Base-by-base conservation (phyloP, 768 basidiomycete genomes). In the Pleurotus ostreatus region DNA sequence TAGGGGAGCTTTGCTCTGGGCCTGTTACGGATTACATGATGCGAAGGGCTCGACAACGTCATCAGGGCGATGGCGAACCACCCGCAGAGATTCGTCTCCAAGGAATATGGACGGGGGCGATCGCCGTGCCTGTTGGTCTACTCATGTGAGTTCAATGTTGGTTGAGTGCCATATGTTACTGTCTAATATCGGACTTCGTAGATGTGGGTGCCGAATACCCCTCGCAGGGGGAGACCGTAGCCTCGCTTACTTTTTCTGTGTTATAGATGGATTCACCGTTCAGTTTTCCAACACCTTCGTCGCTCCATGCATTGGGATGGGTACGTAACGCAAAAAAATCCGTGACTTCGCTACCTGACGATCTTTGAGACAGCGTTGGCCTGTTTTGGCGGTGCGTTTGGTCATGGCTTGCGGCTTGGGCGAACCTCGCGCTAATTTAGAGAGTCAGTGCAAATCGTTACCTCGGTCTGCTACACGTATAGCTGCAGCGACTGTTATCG, bases 401-500 rank as follows among this genome's bases (percentile, higher is more conserved):
- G 12, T 39, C 41, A 22, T 22, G 34, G 2, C n/a, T 7, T n/a
- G 4, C 13, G 13, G 22, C 23, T 13, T 9, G 18, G 38, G 25
- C 38, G 20, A 26, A 30, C 46, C 38, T 15, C 12, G 23, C 8
- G 48, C 30, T 13, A 12, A 25, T 30, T n/a, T 25, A 37, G 20
- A 12, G 25, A 20, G 23, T 5, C 47, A 73, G 72, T 71, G 22
- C 72, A 73, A 63, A 72, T 73, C 16, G 61, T 73, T 20, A 66
- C 67, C 8, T 73, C 72, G 0, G 70, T 73, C 2, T 71, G 69
- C 48, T 74, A 73, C 59, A 73, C 73, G 1, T 73, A 74, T 55
- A 73, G 71, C 55, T 73, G 71, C 55, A 71, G 71, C 46, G 73
- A 74, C 58, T 74, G 73, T 57, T 72, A 73, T 58, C 64, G 67